phyloP scores from a whole-genome alignment of 2,329 filamentous ascomycete genomes.

The Aspergillus novoparasiticus region DNA sequence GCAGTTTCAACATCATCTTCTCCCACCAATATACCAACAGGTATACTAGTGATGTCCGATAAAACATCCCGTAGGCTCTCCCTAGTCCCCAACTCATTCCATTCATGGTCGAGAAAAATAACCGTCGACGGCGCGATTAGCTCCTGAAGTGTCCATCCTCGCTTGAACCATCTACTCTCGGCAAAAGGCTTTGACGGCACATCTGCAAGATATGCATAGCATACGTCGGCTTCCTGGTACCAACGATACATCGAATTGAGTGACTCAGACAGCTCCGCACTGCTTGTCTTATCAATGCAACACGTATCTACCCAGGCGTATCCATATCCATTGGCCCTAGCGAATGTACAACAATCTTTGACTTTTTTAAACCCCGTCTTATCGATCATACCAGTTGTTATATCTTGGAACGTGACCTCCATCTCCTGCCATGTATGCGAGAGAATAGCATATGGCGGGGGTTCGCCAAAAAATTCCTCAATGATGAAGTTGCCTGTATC shows the following conservation, averaged over 20 bases:
- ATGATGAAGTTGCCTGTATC: background rate
- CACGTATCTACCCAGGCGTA: background rate
- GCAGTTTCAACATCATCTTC: background rate
- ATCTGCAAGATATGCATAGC: background rate
- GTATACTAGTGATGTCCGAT: background rate
- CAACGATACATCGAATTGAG: background rate
- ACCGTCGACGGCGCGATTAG: background rate
- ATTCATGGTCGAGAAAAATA: background rate
- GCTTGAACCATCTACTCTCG: conserved; percentile 4
- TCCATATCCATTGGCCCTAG: background rate
- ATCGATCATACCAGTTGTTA: background rate
- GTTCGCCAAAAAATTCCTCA: background rate
- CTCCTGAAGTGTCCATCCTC: conserved; percentile 7
- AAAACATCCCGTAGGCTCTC: background rate
- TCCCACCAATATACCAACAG: background rate
- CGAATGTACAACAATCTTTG: background rate
- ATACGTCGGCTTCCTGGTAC: background rate
- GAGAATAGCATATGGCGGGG: background rate
- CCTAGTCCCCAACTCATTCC: background rate
- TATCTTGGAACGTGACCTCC: background rate
- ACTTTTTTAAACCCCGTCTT: background rate
- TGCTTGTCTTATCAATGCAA: conserved; percentile 4
- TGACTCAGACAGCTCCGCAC: background rate
- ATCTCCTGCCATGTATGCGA: background rate
- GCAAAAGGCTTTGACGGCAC: background rate